Percentiles rank a stretch among this genome's conserved stretches.
Evolutionary conservation across 1,284 basidiomycete species (phyloP).

Genomic region (Gastroboletus turbinatus): DNA sequence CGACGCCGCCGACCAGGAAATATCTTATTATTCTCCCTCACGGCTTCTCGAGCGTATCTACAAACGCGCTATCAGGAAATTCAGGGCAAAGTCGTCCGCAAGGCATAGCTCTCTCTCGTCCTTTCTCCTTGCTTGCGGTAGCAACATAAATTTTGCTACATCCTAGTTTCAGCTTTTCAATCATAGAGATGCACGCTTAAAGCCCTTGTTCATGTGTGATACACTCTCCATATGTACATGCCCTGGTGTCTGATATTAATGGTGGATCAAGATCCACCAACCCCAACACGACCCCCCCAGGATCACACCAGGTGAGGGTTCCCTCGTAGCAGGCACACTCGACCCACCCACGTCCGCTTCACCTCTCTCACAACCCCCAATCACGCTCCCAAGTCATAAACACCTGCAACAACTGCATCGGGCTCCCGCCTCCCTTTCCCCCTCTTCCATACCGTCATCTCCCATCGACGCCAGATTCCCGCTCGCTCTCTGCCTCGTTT

Average conservation of each 20-base stretch:
- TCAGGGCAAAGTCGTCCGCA: slow-evolving; percentile 57
- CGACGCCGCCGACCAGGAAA: slow-evolving; percentile 81
- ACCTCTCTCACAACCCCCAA: slow-evolving; percentile 36
- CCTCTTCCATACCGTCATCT: slow-evolving; percentile 41
- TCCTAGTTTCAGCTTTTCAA: slow-evolving; percentile 1
- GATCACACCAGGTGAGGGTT: slow-evolving; percentile 21
- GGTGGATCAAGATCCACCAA: slow-evolving; percentile 5
- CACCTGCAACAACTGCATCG: slow-evolving; percentile 71
- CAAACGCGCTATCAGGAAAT: slow-evolving; percentile 67
- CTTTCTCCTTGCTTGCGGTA: not conserved
- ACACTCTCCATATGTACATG: not conserved
- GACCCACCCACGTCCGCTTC: slow-evolving; percentile 17
- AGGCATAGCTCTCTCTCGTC: slow-evolving; percentile 12
- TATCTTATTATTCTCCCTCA: slow-evolving; percentile 38
- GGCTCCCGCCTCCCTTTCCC: slow-evolving; percentile 56
- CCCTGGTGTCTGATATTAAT: not conserved
- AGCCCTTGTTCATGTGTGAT: slow-evolving; percentile 16
- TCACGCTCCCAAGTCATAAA: slow-evolving; percentile 66
- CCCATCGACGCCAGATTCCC: slow-evolving; percentile 16
- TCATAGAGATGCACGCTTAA: slow-evolving; percentile 8
- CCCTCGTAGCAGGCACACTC: slow-evolving; percentile 22
- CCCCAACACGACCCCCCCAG: not conserved
- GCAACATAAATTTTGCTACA: slow-evolving; percentile 1
- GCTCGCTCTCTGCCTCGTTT: slow-evolving; percentile 39
- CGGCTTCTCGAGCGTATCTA: slow-evolving; percentile 70